Conservation (phyloP, 2,329 filamentous ascomycete species). For the Monilinia laxa region DNA sequence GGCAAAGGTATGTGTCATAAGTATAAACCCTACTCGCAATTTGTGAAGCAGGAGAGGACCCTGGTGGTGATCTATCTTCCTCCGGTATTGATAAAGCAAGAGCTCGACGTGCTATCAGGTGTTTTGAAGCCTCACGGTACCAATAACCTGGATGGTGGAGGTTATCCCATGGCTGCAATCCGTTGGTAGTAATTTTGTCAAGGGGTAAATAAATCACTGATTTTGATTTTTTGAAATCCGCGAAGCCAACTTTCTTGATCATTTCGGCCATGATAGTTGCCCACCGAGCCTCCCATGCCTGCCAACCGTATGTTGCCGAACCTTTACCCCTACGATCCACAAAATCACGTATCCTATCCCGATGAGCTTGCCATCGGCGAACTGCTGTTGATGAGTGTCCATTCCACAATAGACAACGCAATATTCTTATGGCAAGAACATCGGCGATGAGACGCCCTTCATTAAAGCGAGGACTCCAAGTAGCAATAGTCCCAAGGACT, state of each 20-base stretch:
- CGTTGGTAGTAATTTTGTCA: conserved; percentile 55
- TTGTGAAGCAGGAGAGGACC: conserved; percentile 48
- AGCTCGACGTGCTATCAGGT: conserved; percentile 52
- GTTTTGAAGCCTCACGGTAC: conserved; percentile 60
- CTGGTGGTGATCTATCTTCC: conserved; percentile 55
- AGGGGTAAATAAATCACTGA: conserved; percentile 52
- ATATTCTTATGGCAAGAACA: conserved; percentile 72
- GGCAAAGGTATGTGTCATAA: conserved; percentile 67
- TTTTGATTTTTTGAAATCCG: conserved; percentile 49
- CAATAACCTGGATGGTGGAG: conserved; percentile 68
- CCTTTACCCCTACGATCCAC: conserved; percentile 82
- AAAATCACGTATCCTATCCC: conserved; percentile 70
- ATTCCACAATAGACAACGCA: conserved; percentile 81
- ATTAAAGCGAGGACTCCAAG: conserved; percentile 87
- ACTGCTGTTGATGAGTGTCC: conserved; percentile 77
- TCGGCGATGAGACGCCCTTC: conserved; percentile 89
- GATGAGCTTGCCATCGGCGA: conserved; percentile 76
- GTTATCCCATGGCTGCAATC: conserved; percentile 61
- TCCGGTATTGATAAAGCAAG: conserved; percentile 59
- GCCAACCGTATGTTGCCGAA: conserved; percentile 86
- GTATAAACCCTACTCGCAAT: conserved; percentile 53
- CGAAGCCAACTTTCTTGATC: conserved; percentile 54
- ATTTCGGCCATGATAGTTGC: conserved; percentile 61
- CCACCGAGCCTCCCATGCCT: conserved; percentile 86
- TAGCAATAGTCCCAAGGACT: conserved; percentile 82